phyloP scores from a whole-genome alignment of 306 rosid species.

The Betula pendula region DNA sequence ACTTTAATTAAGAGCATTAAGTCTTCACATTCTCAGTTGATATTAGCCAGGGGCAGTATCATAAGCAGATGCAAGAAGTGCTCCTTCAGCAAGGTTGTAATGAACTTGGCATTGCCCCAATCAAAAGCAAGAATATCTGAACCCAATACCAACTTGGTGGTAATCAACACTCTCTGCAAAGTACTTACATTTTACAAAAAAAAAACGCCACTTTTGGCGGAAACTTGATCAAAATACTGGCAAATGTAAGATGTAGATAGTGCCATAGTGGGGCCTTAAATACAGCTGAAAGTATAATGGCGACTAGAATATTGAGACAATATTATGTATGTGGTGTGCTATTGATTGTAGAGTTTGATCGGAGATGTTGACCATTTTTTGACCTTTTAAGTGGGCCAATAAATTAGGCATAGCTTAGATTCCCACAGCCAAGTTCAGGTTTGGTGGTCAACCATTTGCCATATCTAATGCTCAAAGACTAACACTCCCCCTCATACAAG shows the following conservation, averaged over 20 bases:
- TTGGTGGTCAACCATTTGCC: too few relatives aligned
- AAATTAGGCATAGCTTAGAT: too few relatives aligned
- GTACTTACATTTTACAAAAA: not conserved
- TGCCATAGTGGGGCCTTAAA: not conserved
- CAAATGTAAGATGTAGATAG: not conserved
- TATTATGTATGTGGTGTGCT: too few relatives aligned
- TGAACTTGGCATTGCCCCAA: not conserved
- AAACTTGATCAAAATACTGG: not conserved
- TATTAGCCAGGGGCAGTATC: not conserved
- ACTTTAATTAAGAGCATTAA: too few relatives aligned
- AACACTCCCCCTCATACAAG: too few relatives aligned
- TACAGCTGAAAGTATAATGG: not conserved
- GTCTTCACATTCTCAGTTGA: too few relatives aligned
- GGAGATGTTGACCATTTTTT: too few relatives aligned
- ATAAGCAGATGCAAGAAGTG: not conserved
- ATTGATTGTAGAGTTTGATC: too few relatives aligned
- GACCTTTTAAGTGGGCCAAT: too few relatives aligned
- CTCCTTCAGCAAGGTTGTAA: too few relatives aligned
- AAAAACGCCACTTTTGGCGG: not conserved
- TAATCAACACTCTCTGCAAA: not conserved
- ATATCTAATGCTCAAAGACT: too few relatives aligned
- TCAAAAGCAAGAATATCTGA: not conserved
- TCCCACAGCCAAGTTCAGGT: too few relatives aligned
- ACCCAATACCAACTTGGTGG: not conserved
- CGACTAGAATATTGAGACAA: not conserved